Conservation (phyloP, 2,329 filamentous ascomycete genomes). For the Neofusicoccum kwambonambiense region DNA sequence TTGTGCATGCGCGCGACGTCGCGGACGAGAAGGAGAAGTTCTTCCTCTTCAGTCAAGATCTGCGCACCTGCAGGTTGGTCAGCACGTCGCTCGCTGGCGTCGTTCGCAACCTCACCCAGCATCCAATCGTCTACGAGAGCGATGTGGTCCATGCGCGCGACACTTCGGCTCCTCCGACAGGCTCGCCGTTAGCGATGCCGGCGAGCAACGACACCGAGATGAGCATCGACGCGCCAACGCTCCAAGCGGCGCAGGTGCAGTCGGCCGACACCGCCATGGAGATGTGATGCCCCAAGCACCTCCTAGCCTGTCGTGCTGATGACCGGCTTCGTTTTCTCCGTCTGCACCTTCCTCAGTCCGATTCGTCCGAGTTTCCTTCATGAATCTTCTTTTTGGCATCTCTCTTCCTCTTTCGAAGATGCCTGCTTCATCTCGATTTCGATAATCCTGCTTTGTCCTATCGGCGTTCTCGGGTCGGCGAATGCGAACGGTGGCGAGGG, state of each 20-base stretch:
- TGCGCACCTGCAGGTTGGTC: slow-evolving; percentile 14
- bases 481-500: slow-evolving; percentile 7
- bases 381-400: slow-evolving; percentile 3
- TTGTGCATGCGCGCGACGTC: slow-evolving; percentile 39
- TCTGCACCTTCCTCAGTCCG: background rate
- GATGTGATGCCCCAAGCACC: background rate
- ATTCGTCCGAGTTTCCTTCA: background rate
- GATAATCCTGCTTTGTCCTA: slow-evolving; percentile 15
- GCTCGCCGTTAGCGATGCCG: background rate
- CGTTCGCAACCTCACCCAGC: slow-evolving; percentile 18
- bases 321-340: background rate
- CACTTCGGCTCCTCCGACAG: slow-evolving; percentile 8
- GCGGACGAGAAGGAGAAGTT: slow-evolving; percentile 16
- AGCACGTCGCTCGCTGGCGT: slow-evolving; percentile 17
- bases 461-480: slow-evolving; percentile 6
- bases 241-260: background rate
- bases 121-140: slow-evolving; percentile 18
- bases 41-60: slow-evolving; percentile 16
- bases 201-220: slow-evolving; percentile 14
- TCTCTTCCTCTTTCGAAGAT: background rate
- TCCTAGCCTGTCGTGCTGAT: background rate
- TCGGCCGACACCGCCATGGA: slow-evolving; percentile 14
- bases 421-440: slow-evolving; percentile 11
- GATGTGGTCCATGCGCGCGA: slow-evolving; percentile 16
- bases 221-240: slow-evolving; percentile 15